A percentile compares a stretch with the other conserved stretches of the same genome.
phyloP scores from a whole-genome alignment of 1,284 basidiomycete genomes.

The Ustilago vetiveriae region DNA sequence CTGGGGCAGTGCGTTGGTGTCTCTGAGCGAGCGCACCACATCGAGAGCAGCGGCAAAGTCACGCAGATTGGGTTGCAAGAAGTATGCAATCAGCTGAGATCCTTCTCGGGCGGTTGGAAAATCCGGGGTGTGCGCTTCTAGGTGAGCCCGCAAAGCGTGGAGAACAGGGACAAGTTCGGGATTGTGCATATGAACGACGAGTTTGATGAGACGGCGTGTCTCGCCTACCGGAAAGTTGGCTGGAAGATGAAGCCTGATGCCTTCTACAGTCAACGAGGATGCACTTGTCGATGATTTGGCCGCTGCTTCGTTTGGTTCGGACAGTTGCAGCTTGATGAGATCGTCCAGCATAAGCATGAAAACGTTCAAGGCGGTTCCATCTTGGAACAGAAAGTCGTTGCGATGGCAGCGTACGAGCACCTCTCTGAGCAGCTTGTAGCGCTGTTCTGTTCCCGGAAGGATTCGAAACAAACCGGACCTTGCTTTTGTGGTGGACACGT shows the following conservation, averaged over 20 bases:
- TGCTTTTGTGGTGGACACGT: slow-evolving; percentile 9
- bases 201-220: slow-evolving; percentile 25
- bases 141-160: slow-evolving; percentile 23
- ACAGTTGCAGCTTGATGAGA: slow-evolving; percentile 18
- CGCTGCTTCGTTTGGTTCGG: not conserved
- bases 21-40: slow-evolving; percentile 27
- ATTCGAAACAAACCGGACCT: slow-evolving; percentile 28
- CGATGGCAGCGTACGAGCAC: slow-evolving; percentile 21
- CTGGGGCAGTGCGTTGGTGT: slow-evolving; percentile 36
- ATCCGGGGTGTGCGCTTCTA: slow-evolving; percentile 25
- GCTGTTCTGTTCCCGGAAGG: slow-evolving; percentile 23
- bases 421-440: slow-evolving; percentile 32
- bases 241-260: slow-evolving; percentile 6
- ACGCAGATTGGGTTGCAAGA: slow-evolving; percentile 31
- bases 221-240: slow-evolving; percentile 33
- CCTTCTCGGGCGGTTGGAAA: slow-evolving; percentile 44
- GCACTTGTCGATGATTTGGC: not conserved
- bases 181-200: slow-evolving; percentile 9
- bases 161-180: slow-evolving; percentile 32
- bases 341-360: slow-evolving; percentile 41
- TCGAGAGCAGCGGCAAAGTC: slow-evolving; percentile 35
- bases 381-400: slow-evolving; percentile 21
- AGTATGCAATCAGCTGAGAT: slow-evolving; percentile 31
- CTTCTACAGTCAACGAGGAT: not conserved
- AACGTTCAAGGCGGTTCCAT: slow-evolving; percentile 23